Evolutionary conservation across 2,329 filamentous ascomycete genomes (phyloP).

Genomic region (Cladosporium sp.): DNA sequence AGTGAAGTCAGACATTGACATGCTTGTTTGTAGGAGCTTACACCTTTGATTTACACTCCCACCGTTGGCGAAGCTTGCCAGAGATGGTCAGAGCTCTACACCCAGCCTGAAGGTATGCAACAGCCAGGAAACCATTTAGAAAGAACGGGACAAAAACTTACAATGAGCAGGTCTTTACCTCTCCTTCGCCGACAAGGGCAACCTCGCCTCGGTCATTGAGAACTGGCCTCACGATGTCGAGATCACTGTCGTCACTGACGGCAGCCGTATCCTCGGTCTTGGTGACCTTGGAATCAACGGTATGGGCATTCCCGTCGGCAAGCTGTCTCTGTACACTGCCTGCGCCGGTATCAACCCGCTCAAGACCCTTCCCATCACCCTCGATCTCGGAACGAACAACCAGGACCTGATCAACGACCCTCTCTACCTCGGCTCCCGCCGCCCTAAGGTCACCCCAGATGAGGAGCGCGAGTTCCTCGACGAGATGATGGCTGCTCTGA

Average conservation of each 20-base stretch:
- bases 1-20: slow-evolving; percentile 35
- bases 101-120: slow-evolving; percentile 72
- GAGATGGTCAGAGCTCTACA: slow-evolving; percentile 94
- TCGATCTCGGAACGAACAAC: slow-evolving; percentile 63
- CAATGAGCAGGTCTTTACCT: slow-evolving; percentile 67
- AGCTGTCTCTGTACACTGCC: slow-evolving; percentile 89
- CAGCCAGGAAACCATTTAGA: slow-evolving; percentile 17
- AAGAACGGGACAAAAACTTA: not conserved
- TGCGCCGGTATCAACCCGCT: slow-evolving; percentile 90
- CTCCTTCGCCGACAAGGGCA: slow-evolving; percentile 88
- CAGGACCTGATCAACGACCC: slow-evolving; percentile 66
- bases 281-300: slow-evolving; percentile 95
- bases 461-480: slow-evolving; percentile 91
- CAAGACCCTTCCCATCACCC: slow-evolving; percentile 57
- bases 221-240: slow-evolving; percentile 96
- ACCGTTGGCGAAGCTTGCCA: slow-evolving; percentile 95
- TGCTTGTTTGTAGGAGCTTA: slow-evolving; percentile 56
- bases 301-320: slow-evolving; percentile 96
- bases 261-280: slow-evolving; percentile 85
- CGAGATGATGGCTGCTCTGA: slow-evolving; percentile 90
- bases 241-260: slow-evolving; percentile 95
- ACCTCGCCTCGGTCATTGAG: slow-evolving; percentile 78
- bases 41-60: slow-evolving; percentile 81
- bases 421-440: slow-evolving; percentile 86
- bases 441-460: slow-evolving; percentile 70